Conservation (phyloP, 2,329 filamentous ascomycete species). For the Davidsoniella virescens region DNA sequence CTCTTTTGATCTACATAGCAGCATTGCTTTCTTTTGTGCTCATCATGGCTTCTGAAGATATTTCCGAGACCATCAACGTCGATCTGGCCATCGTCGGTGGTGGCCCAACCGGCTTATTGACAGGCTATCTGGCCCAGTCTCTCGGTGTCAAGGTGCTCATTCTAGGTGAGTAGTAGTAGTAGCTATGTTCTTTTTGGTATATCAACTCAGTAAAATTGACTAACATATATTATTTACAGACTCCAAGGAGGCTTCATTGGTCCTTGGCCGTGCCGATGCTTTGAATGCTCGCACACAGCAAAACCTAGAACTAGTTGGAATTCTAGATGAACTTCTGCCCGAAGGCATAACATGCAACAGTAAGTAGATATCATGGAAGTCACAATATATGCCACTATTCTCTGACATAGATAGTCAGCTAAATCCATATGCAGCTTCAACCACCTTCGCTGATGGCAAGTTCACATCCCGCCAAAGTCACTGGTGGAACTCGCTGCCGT, state of each 20-base stretch:
- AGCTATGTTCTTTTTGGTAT: neutral
- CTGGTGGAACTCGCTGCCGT: conserved; percentile 31
- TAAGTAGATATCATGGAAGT: conserved; percentile 16
- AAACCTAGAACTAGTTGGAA: conserved; percentile 28
- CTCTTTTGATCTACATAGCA: too few species aligned
- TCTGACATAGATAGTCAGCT: neutral
- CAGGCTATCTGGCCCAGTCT: conserved; percentile 26
- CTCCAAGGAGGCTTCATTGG: conserved; percentile 23
- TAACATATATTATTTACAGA: conserved; percentile 17
- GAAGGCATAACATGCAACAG: conserved; percentile 33
- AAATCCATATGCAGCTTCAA: conserved; percentile 23
- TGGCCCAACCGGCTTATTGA: conserved; percentile 30
- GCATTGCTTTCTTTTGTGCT: neutral
- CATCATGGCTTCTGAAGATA: neutral
- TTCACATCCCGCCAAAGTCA: conserved; percentile 31
- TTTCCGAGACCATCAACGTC: conserved; percentile 11
- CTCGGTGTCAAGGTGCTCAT: conserved; percentile 26
- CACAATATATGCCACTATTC: neutral
- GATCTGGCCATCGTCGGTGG: conserved; percentile 25
- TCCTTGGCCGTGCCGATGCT: conserved; percentile 30
- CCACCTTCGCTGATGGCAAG: conserved; percentile 29
- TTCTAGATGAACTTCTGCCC: conserved; percentile 26
- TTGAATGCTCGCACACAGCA: conserved; percentile 33
- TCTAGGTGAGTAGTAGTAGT: conserved; percentile 18
- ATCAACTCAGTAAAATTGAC: neutral